These are phyloP conservation scores for Celoporthe dispersa DNA, from an alignment of 2,329 filamentous ascomycete species.

Conservation along the genomic window DNA sequence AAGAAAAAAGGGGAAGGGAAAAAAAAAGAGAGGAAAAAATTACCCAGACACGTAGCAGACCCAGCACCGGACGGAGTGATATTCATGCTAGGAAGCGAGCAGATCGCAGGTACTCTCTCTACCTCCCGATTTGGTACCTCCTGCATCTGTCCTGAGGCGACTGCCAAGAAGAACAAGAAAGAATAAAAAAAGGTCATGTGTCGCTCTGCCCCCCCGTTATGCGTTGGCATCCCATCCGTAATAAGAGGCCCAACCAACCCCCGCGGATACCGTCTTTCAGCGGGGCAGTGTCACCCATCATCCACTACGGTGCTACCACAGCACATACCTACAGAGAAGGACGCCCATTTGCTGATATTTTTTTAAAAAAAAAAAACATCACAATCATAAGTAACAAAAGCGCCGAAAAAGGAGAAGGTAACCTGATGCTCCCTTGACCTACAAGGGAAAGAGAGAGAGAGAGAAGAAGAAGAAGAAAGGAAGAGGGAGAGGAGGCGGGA, in stretches of 20 bases:
- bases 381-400: too few relatives aligned
- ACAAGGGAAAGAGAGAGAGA: too few relatives aligned
- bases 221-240: slow-evolving; percentile 19
- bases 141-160: too few relatives aligned
- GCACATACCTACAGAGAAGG: slow-evolving; percentile 10
- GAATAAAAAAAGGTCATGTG: slow-evolving; percentile 27
- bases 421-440: slow-evolving; percentile 16
- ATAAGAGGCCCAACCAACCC: neutral
- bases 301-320: neutral
- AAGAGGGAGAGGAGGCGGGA: neutral
- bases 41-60: too few relatives aligned
- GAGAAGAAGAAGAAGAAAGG: neutral
- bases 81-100: too few relatives aligned
- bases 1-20: too few relatives aligned
- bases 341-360: neutral
- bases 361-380: too few relatives aligned
- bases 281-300: slow-evolving; percentile 17
- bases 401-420: slow-evolving; percentile 24
- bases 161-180: too few relatives aligned
- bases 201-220: slow-evolving; percentile 9
- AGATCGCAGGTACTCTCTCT: too few relatives aligned
- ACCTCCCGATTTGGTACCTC: too few relatives aligned
- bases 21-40: neutral
- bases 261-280: slow-evolving; percentile 2
- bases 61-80: too few relatives aligned